Conservation (phyloP, 139 green algal genomes). For the Micromonas commoda region DNA sequence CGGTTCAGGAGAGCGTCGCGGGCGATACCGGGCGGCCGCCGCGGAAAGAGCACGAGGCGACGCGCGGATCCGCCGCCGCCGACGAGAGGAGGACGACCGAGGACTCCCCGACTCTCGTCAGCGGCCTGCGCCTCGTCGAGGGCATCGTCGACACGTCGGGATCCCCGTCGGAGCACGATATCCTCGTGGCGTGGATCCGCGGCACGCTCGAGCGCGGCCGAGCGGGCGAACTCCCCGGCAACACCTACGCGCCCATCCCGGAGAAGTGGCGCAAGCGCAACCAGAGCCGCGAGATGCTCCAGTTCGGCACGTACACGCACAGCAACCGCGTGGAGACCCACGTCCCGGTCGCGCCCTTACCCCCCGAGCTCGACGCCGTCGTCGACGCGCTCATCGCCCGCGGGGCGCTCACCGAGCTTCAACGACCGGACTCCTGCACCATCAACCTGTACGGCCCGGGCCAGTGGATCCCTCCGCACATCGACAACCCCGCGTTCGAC, state of each 20-base stretch:
- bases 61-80: neutral
- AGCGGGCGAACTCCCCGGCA: neutral
- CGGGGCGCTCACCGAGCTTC: neutral
- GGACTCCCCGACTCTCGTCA: neutral
- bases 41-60: neutral
- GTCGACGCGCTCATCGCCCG: neutral
- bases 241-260: slow-evolving; percentile 13
- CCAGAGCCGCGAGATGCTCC: slow-evolving; percentile 17
- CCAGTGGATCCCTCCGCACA: slow-evolving; percentile 23
- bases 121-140: neutral
- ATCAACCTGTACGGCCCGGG: slow-evolving; percentile 24
- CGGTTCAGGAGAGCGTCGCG: too few relatives aligned
- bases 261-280: slow-evolving; percentile 3
- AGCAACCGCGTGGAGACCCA: slow-evolving; percentile 2
- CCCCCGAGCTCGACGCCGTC: neutral
- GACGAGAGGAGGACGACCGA: neutral
- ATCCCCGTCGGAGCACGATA: slow-evolving; percentile 1
- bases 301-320: slow-evolving; percentile 28
- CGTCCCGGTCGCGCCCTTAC: neutral
- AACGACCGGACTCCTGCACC: slow-evolving; percentile 18
- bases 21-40: neutral
- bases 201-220: neutral
- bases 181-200: neutral
- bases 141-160: neutral
- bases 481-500: slow-evolving; percentile 23